Base-by-base conservation (phyloP, 2,329 filamentous ascomycete genomes). In the Aureobasidium sp. region DNA sequence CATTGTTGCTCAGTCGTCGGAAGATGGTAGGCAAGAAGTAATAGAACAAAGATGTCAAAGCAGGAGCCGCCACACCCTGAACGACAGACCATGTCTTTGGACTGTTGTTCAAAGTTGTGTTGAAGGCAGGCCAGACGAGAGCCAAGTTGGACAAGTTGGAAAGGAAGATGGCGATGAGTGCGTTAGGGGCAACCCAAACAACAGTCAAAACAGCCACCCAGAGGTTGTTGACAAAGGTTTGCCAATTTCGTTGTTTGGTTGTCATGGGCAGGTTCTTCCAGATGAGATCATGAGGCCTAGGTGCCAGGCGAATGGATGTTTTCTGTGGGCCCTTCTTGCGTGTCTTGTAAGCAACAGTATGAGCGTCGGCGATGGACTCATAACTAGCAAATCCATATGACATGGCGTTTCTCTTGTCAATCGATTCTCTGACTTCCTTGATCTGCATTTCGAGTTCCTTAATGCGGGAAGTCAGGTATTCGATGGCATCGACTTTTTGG, bases 361-460 rank as follows among this genome's bases (percentile, higher is more conserved):
- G 94, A 0, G 94, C 91, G 68, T 96, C 90, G 63, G 87, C 82
- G 61, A 99, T 95, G 46, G 87, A 87, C 46, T 93, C 86, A 76
- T 94, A 99, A 69, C 91, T 97, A 9, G 93, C 92, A 72, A 99
- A 99, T 0, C 94, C 94, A 71, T 92, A 99, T 0, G 90, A 82
- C 82, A 96, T 88, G 17, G 92, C 88, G 71, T 93, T 90, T 55
- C 92, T 86, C 73, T 87, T 91, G 75, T 97, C 93, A 8, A 99
- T 86, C 0, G 86, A 86, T 42, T 85, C 82, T 13, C 94, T 86
- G 1, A 92, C 88, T 65, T 94, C 86, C 70, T 89, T 90, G 75
- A 99, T 91, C 71, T 95, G 85, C 12, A 85, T 74, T 72, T 97
- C 93, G 39, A 99, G 81, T 52, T 87, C 82, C 67, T 86, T 86